Conservation (phyloP, 371 early-diverging fungal species). For the Lichtheimia corymbifera region DNA sequence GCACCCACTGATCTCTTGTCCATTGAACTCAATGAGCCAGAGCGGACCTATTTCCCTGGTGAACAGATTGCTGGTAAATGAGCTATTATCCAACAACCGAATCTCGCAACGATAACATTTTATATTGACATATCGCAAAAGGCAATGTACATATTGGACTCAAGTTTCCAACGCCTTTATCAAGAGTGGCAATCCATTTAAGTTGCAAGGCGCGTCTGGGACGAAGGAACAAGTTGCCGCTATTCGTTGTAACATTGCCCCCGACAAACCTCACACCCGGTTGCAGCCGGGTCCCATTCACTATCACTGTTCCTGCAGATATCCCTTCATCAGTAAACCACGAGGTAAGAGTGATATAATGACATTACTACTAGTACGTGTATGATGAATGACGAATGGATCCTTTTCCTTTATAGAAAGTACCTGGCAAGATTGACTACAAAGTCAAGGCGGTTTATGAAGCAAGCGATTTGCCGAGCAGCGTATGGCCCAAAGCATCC, state of each 20-base stretch:
- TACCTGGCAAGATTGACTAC: slow-evolving; percentile 28
- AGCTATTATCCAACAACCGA: too few relatives aligned
- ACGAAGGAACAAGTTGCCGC: slow-evolving; percentile 10
- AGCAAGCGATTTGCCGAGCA: slow-evolving; percentile 20
- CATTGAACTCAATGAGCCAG: slow-evolving; percentile 15
- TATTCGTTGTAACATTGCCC: slow-evolving; percentile 20
- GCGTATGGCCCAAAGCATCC: slow-evolving; percentile 30
- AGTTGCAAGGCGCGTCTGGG: slow-evolving; percentile 18
- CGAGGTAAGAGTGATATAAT: slow-evolving; percentile 13
- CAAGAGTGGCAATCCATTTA: slow-evolving; percentile 18
- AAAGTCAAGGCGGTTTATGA: slow-evolving; percentile 30
- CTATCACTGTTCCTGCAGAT: slow-evolving; percentile 19
- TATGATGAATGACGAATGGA: neutral
- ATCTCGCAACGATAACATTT: too few relatives aligned
- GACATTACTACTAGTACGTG: neutral
- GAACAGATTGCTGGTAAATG: slow-evolving; percentile 16
- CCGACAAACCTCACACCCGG: slow-evolving; percentile 10
- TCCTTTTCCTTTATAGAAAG: slow-evolving; percentile 11
- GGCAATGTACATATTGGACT: slow-evolving; percentile 12
- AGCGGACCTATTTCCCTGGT: slow-evolving; percentile 21
- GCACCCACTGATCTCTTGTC: slow-evolving; percentile 11
- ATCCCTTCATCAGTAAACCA: slow-evolving; percentile 25
- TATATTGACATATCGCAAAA: neutral
- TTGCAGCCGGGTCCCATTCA: slow-evolving; percentile 11
- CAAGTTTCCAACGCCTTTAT: neutral